phyloP scores from a whole-genome alignment of 2,329 filamentous ascomycete species.

The Hypocreales sp. region DNA sequence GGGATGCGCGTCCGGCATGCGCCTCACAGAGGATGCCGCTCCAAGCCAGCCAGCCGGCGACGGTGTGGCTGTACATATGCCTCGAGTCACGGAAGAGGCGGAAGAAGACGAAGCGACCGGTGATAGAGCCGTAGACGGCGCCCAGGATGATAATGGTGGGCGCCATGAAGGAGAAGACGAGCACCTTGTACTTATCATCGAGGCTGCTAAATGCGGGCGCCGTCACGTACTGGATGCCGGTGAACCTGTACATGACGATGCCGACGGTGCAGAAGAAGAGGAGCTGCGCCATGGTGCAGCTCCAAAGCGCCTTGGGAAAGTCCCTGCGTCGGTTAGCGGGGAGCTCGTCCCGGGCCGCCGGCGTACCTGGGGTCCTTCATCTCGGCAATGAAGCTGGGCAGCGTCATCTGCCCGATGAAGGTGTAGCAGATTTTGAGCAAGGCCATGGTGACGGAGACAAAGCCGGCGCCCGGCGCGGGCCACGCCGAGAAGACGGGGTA shows the following conservation, averaged over 20 bases:
- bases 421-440: constrained; percentile 95
- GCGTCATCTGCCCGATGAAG: constrained; percentile 88
- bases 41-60: constrained; percentile 71
- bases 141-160: constrained; percentile 87
- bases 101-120: constrained; percentile 84
- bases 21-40: constrained; percentile 54
- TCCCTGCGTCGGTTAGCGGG: constrained; percentile 33
- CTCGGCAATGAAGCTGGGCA: constrained; percentile 89
- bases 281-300: constrained; percentile 76
- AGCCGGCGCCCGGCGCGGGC: constrained; percentile 56
- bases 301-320: constrained; percentile 86
- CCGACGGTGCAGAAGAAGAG: constrained; percentile 77
- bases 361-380: constrained; percentile 58
- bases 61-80: constrained; percentile 68
- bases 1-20: constrained; percentile 88
- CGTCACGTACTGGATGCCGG: constrained; percentile 78
- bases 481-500: constrained; percentile 53
- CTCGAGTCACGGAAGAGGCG: constrained; percentile 64
- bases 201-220: constrained; percentile 78
- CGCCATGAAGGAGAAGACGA: constrained; percentile 89
- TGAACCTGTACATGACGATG: constrained; percentile 66
- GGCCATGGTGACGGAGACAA: constrained; percentile 68
- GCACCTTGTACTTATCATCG: constrained; percentile 66
- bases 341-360: no score
- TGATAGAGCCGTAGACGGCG: constrained; percentile 80